These are phyloP conservation scores for Lachancea cidri DNA, from an alignment of 805 yeast genomes.

Conservation along the genomic window DNA sequence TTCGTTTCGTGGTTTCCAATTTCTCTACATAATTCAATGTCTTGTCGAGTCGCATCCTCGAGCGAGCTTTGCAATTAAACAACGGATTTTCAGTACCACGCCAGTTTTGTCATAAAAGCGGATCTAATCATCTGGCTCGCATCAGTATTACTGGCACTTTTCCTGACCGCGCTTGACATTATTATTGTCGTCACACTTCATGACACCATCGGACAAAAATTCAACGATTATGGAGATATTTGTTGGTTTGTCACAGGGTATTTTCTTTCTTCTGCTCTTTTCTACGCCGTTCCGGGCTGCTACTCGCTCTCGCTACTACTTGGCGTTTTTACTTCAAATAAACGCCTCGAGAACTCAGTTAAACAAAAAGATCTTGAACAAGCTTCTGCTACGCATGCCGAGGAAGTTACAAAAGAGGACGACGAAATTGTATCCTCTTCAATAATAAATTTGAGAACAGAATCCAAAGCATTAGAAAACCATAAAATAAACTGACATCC, in stretches of 20 bases:
- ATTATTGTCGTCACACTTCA: conserved; percentile 51
- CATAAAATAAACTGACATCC: no score
- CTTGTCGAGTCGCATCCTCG: no score
- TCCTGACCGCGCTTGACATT: conserved; percentile 49
- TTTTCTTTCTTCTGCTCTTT: conserved; percentile 46
- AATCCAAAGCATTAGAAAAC: no score
- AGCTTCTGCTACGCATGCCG: neutral
- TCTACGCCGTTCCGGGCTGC: conserved; percentile 44
- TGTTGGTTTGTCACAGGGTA: conserved; percentile 58
- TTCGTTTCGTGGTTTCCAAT: no score
- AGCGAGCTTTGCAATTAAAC: no score
- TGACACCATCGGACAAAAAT: conserved; percentile 45
- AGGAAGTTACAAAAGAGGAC: neutral
- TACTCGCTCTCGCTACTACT: conserved; percentile 16
- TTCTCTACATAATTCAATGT: no score
- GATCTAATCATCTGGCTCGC: conserved; percentile 6
- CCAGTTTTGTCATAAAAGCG: neutral
- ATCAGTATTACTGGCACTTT: conserved; percentile 21
- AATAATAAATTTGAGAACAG: no score
- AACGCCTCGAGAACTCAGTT: neutral
- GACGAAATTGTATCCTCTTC: no score
- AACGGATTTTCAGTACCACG: no score
- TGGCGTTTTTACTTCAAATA: conserved; percentile 16
- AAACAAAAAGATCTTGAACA: neutral
- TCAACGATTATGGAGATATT: conserved; percentile 44